These are phyloP conservation scores for Quercus ilex DNA, from an alignment of 306 rosid genomes.

Conservation along the genomic window DNA sequence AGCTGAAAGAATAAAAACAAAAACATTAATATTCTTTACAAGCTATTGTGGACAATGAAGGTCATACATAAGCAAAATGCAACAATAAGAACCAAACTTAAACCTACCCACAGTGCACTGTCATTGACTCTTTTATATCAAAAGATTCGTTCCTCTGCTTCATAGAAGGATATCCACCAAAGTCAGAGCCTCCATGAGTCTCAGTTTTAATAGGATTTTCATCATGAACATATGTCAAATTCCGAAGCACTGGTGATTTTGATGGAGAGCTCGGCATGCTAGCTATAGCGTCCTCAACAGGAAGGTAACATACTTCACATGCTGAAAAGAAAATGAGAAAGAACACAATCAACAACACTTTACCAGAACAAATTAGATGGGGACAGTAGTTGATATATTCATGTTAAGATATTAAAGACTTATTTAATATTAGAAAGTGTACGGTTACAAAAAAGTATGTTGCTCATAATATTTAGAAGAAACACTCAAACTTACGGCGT, in stretches of 20 bases:
- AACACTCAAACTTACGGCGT: slow-evolving; percentile 65
- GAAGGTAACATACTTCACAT: slow-evolving; percentile 90
- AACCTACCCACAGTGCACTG: slow-evolving; percentile 91
- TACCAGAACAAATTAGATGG: slow-evolving; percentile 12
- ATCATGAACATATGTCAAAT: slow-evolving; percentile 68
- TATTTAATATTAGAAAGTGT: slow-evolving; percentile 8
- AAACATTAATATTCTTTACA: neutral
- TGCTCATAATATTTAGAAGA: slow-evolving; percentile 1
- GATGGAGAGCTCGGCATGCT: slow-evolving; percentile 82
- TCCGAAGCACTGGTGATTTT: slow-evolving; percentile 61
- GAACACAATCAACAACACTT: slow-evolving; percentile 27
- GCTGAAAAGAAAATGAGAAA: slow-evolving; percentile 54
- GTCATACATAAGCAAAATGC: slow-evolving; percentile 12
- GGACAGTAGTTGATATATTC: neutral
- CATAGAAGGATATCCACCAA: slow-evolving; percentile 87
- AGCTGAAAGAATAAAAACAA: neutral
- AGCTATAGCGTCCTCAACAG: slow-evolving; percentile 77
- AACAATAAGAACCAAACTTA: neutral
- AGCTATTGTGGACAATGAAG: slow-evolving; percentile 1
- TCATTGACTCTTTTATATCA: slow-evolving; percentile 80
- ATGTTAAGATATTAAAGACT: slow-evolving; percentile 7
- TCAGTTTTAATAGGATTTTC: slow-evolving; percentile 58
- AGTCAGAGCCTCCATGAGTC: slow-evolving; percentile 77
- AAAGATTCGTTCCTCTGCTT: slow-evolving; percentile 77
- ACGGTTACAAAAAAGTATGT: slow-evolving; percentile 8